Evolutionary conservation across 2,329 filamentous ascomycete genomes (phyloP).

Genomic region (Monosporascus cannonballus): DNA sequence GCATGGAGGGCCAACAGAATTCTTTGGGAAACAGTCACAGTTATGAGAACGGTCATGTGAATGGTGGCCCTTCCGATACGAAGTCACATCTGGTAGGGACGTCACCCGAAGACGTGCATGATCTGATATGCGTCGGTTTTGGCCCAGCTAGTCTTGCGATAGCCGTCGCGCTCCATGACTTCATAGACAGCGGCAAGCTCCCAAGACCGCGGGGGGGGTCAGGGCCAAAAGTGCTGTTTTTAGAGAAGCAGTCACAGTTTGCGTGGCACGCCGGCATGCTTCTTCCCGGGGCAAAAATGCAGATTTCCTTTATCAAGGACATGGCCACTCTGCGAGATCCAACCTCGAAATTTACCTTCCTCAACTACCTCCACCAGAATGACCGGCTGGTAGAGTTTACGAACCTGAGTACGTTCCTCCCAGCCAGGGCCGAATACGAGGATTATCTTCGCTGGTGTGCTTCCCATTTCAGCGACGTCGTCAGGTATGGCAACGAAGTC

Average conservation of each 20-base stretch:
- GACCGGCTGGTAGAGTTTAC: conserved; percentile 82
- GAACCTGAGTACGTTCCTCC: conserved; percentile 84
- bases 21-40: too few species aligned
- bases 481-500: conserved; percentile 75
- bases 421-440: conserved; percentile 82
- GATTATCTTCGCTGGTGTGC: conserved; percentile 96
- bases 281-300: conserved; percentile 88
- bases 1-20: not conserved
- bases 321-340: conserved; percentile 85
- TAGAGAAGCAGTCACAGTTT: conserved; percentile 80
- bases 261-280: conserved; percentile 96
- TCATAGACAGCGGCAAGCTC: conserved; percentile 48
- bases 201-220: conserved; percentile 29
- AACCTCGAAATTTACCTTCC: conserved; percentile 85
- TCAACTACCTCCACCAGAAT: conserved; percentile 86
- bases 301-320: conserved; percentile 96
- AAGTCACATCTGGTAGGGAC: conserved; percentile 45
- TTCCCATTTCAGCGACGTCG: conserved; percentile 64
- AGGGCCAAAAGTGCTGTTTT: conserved; percentile 70
- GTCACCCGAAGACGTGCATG: conserved; percentile 60
- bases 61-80: conserved; percentile 7
- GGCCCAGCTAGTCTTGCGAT: conserved; percentile 87
- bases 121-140: conserved; percentile 87
- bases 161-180: conserved; percentile 81
- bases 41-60: not conserved